phyloP scores from a whole-genome alignment of 2,329 filamentous ascomycete species.

The Ceratocystis alfenasii region DNA sequence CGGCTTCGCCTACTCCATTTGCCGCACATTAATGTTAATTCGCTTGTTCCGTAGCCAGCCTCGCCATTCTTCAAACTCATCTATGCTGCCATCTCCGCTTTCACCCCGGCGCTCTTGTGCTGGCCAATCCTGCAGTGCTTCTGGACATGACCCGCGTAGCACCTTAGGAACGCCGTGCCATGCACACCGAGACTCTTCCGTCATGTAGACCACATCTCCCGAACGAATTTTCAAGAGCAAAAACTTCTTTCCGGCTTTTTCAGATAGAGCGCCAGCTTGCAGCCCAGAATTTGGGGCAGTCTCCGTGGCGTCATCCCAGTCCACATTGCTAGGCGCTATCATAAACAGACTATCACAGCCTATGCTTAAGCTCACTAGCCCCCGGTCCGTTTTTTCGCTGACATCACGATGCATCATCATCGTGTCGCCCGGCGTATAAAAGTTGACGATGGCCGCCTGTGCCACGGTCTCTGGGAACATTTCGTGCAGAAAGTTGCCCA shows the following conservation, averaged over 20 bases:
- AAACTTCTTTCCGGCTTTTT: slow-evolving; percentile 33
- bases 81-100: slow-evolving; percentile 24
- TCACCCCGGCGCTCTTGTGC: slow-evolving; percentile 28
- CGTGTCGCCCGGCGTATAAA: slow-evolving; percentile 83
- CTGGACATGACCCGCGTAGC: slow-evolving; percentile 64
- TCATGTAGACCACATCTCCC: slow-evolving; percentile 88
- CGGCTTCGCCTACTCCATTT: slow-evolving; percentile 54
- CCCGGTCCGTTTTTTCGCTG: slow-evolving; percentile 67
- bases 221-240: slow-evolving; percentile 59
- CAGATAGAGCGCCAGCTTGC: too few species aligned
- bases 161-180: slow-evolving; percentile 96
- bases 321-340: slow-evolving; percentile 51
- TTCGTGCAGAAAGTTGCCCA: slow-evolving; percentile 52
- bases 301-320: slow-evolving; percentile 21
- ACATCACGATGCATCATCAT: slow-evolving; percentile 91
- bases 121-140: slow-evolving; percentile 65
- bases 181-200: slow-evolving; percentile 64
- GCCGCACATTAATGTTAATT: slow-evolving; percentile 83
- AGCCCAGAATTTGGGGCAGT: slow-evolving; percentile 17
- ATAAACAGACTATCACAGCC: slow-evolving; percentile 88
- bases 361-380: slow-evolving; percentile 73
- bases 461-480: slow-evolving; percentile 68
- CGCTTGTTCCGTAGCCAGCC: slow-evolving; percentile 84
- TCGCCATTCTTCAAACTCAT: slow-evolving; percentile 56
- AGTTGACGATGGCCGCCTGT: slow-evolving; percentile 85